Evolutionary conservation across 768 basidiomycete species (phyloP), one percentile per base, ranked within the genome.

Genomic region (Hericium rajendrae): DNA sequence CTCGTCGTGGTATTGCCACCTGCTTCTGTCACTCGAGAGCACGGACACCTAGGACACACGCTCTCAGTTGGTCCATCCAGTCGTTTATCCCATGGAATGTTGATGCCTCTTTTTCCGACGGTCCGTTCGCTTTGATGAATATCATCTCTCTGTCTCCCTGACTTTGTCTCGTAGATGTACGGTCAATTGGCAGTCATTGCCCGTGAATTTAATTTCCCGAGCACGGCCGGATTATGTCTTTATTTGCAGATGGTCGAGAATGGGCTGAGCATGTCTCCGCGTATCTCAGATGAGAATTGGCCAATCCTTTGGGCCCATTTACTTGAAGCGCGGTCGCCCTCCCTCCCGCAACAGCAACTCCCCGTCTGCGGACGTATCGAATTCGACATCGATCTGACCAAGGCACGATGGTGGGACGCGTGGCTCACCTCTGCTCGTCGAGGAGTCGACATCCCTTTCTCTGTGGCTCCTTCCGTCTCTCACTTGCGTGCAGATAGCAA

Each of bases 231-330:
- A 22, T 66, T 92, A n/a, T 87, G 84, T 67, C 76, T 91, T n/a
- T 92, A 90, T 66, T 75, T 88, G 55, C 85, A 84, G 56, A 76
- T 82, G 57, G 74, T 73, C 18, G 83, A 87, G 53, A 74, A 73
- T 48, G 83, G 83, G 18, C 59, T 77, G 32, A 72, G 74, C 4
- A 74, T 79, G 67, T 80, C 81, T 13, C 88, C 89, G 24, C 81
- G 89, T 18, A 80, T 92, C 54, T 84, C 87, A 6, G 88, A 91
- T 55, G 88, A 88, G 56, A 78, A 79, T 9, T 93, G 91, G 91
- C 77, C 77, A 54, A 70, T 81, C 37, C 73, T 92, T 2, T 92
- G 88, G 85, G 72, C 71, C 40, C 80, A 84, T 65, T 71, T 82
- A 59, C 76, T 82, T 46, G 80, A 84, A 37, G 61, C 75, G 40